Conservation (phyloP, 2,329 filamentous ascomycete genomes). For the Diaporthe ilicicola region DNA sequence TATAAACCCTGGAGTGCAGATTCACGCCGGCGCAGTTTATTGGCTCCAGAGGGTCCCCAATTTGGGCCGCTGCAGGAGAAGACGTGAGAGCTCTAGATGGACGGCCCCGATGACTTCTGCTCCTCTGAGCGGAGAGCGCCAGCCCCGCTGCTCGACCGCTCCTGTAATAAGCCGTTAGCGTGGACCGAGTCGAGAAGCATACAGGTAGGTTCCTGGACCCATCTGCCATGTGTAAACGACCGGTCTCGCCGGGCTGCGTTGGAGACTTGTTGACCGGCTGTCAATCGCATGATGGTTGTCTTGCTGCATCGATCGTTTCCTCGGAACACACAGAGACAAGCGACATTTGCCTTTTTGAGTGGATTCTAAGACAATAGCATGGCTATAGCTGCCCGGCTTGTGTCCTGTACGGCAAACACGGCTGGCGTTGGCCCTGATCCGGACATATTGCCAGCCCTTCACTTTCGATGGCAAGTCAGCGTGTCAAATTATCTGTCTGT, state of each 20-base stretch:
- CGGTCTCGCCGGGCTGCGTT: slow-evolving; percentile 6
- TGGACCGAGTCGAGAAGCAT: slow-evolving; percentile 22
- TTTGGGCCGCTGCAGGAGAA: slow-evolving; percentile 21
- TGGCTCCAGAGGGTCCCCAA: slow-evolving; percentile 11
- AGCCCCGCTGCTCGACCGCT: slow-evolving; percentile 25
- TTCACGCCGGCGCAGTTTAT: slow-evolving; percentile 11
- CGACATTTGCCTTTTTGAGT: slow-evolving; percentile 6
- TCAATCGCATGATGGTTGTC: slow-evolving; percentile 6
- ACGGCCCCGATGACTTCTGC: slow-evolving; percentile 22
- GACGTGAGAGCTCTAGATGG: slow-evolving; percentile 13
- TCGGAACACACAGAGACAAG: background rate
- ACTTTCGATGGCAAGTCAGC: background rate
- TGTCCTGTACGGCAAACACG: background rate
- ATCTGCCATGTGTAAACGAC: slow-evolving; percentile 5
- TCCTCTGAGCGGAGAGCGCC: slow-evolving; percentile 23
- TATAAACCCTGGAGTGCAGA: slow-evolving; percentile 22
- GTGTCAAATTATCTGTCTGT: background rate
- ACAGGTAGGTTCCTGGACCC: background rate
- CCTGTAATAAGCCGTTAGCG: slow-evolving; percentile 33
- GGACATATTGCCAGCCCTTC: too few relatives aligned
- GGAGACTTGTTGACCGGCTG: slow-evolving; percentile 14
- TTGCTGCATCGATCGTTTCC: background rate
- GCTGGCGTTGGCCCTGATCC: too few relatives aligned
- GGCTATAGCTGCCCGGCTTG: background rate
- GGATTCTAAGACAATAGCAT: background rate